Base-by-base conservation (phyloP, 441 rosid genomes). In the Populus hybrid region DNA sequence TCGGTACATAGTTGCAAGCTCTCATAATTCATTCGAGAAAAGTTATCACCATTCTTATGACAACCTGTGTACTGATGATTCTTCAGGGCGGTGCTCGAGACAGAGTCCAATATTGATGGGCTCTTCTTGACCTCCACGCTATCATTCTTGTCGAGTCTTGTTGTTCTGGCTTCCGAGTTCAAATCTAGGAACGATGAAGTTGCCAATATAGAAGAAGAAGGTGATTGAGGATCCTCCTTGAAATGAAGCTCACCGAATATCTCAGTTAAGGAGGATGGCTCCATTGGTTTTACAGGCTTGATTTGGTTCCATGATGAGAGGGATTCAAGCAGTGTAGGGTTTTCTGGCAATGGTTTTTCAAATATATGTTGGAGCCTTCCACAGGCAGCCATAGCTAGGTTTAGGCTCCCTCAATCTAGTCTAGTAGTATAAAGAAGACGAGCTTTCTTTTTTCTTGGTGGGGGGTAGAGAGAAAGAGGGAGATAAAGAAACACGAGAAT, bases 1-100 rank as follows among this genome's bases (percentile, higher is more conserved):
- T 95, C 98, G 0, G 98, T 94, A 85, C 99, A 95, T 4, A 94
- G 87, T 69, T 94, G 97, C 76, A 95, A 82, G 83, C 89, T 87
- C 72, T 87, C 92, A 7, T 78, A 84, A 76, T 81, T 85, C 88
- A 82, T 84, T 0, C 84, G 79, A 0, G 88, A 80, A 45, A 82
- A 85, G 74, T 80, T 76, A 28, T 81, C 87, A 56, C 87, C 82
- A 67, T 70, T 83, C 69, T 56, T 79, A 68, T 80, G 87, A 50
- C 77, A 75, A 0, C 77, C 71, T 10, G 76, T 50, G 78, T 77
- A 76, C 3, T 31, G 73, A 36, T 38, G 31, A 59, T 63, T 12
- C 14, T 75, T 75, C 73, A 64, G 72, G 40, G 68, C 59, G 38
- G 72, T 29, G 81, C 72, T 69, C 0, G 85, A 77, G 31, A 79